These are phyloP conservation scores for Neurospora sp. DNA, from an alignment of 495 filamentous ascomycete genomes.

Conservation along the genomic window DNA sequence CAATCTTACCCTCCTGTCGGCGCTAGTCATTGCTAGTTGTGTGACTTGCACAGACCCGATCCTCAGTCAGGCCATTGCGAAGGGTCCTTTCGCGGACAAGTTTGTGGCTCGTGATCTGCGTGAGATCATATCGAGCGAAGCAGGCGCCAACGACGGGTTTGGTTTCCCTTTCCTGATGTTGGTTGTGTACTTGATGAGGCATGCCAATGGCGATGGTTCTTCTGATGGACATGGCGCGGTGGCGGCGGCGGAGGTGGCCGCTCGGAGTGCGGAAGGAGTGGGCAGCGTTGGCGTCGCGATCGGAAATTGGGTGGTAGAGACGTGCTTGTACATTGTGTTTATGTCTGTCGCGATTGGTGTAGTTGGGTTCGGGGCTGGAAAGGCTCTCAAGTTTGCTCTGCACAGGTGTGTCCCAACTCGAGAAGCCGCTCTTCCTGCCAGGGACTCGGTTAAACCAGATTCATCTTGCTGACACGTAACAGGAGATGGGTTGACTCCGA, in stretches of 20 bases:
- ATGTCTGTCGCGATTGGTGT: conserved; percentile 65
- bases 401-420: conserved; percentile 17
- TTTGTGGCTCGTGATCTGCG: conserved; percentile 46
- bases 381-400: conserved; percentile 42
- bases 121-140: conserved; percentile 54
- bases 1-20: conserved; percentile 35
- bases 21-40: conserved; percentile 51
- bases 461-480: conserved; percentile 9
- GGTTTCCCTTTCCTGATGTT: conserved; percentile 51
- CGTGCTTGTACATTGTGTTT: conserved; percentile 68
- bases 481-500: conserved; percentile 74
- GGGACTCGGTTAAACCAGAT: neutral
- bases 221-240: neutral
- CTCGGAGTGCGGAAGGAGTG: conserved; percentile 49
- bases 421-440: neutral
- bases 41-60: conserved; percentile 54
- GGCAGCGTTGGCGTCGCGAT: conserved; percentile 56
- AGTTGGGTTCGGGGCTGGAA: conserved; percentile 56
- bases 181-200: conserved; percentile 43
- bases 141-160: conserved; percentile 52
- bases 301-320: conserved; percentile 71
- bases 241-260: conserved; percentile 7
- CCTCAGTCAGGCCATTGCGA: conserved; percentile 51
- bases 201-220: conserved; percentile 32
- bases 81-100: conserved; percentile 52